Base-by-base conservation (phyloP, 352 stramenopile genomes). In the Phytophthora tentaculata region DNA sequence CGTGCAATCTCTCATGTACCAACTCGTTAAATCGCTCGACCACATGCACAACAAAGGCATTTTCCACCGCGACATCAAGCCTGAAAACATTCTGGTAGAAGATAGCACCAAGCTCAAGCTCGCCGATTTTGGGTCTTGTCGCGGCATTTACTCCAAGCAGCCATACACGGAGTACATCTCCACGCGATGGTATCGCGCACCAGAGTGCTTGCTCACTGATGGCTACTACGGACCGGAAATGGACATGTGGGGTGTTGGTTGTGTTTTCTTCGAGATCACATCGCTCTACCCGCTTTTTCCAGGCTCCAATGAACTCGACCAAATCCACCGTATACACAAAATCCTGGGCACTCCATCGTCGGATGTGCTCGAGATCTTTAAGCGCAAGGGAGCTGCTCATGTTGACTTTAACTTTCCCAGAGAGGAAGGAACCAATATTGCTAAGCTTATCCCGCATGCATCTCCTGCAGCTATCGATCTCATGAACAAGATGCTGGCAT, bases 121-220 rank as follows among this genome's bases (percentile, higher is more conserved):
- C 20, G 96, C 96, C 5, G 96, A 99, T 74, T 98, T 98, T 88
- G 96, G 96, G 16, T 98, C 91, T 4, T 98, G 92, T 69, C 81
- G 94, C 48, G 93, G 95, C 14, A 98, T 98, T 61, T 98, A 98
- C 73, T 97, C 90, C 26, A 98, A 98, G 65, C 92, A 97, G 62
- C 96, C 95, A 52, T 98, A 98, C 69, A 99, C 96, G 13, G 96
- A 99, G 80, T 98, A 99, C 62, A 98, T 98, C 59, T 98, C 92
- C 3, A 99, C 96, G 41, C 77, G 96, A 35, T 99, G 96, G 96
- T 99, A 99, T 77, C 87, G 95, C 20, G 91, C 95, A 22, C 96
- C 96, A 12, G 95, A 99, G 75, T 98, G 95, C 69, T 72, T 99
- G 49, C 77, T 99, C 37, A 98, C 95, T 0, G 92, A 98, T 74